A percentile compares a stretch with the other conserved stretches of the same genome.
phyloP scores from a whole-genome alignment of 345 rosid genomes.

The Barbarea vulgaris region DNA sequence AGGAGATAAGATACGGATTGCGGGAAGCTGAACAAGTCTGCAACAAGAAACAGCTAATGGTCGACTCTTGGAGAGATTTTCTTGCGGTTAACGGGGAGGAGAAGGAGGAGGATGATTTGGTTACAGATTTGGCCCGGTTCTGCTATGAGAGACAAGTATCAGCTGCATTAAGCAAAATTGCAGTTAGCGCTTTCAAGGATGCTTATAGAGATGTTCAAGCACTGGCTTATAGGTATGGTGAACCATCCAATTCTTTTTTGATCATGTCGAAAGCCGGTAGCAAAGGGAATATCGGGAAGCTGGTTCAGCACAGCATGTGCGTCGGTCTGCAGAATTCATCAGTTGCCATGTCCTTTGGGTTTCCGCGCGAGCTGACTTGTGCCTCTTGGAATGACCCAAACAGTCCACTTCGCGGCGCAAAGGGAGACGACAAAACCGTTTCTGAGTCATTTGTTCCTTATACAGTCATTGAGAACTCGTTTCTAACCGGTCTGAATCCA shows the following conservation, averaged over 20 bases:
- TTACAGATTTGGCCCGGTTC: slow-evolving; percentile 47
- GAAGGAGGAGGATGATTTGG: slow-evolving; percentile 34
- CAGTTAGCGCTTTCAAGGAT: slow-evolving; percentile 76
- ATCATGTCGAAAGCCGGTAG: slow-evolving; percentile 90
- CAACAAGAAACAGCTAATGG: slow-evolving; percentile 71
- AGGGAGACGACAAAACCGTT: slow-evolving; percentile 34
- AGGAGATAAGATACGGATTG: slow-evolving; percentile 66
- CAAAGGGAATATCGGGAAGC: slow-evolving; percentile 79
- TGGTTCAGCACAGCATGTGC: slow-evolving; percentile 91
- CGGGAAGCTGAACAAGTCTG: slow-evolving; percentile 68
- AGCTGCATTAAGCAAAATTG: slow-evolving; percentile 67
- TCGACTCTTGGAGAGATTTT: slow-evolving; percentile 60
- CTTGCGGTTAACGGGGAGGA: slow-evolving; percentile 56
- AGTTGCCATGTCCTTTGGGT: slow-evolving; percentile 76
- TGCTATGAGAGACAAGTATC: slow-evolving; percentile 77
- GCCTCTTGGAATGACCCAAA: slow-evolving; percentile 64
- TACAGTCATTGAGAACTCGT: slow-evolving; percentile 74
- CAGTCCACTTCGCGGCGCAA: slow-evolving; percentile 27
- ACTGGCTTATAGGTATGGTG: slow-evolving; percentile 64
- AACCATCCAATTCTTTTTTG: slow-evolving; percentile 65
- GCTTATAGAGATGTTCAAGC: slow-evolving; percentile 76
- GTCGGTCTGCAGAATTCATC: slow-evolving; percentile 82
- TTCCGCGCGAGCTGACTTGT: slow-evolving; percentile 73
- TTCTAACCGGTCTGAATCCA: slow-evolving; percentile 78
- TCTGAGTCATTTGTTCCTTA: slow-evolving; percentile 63